Base-by-base conservation (phyloP, 768 basidiomycete species). In the Suillus subalutaceus region DNA sequence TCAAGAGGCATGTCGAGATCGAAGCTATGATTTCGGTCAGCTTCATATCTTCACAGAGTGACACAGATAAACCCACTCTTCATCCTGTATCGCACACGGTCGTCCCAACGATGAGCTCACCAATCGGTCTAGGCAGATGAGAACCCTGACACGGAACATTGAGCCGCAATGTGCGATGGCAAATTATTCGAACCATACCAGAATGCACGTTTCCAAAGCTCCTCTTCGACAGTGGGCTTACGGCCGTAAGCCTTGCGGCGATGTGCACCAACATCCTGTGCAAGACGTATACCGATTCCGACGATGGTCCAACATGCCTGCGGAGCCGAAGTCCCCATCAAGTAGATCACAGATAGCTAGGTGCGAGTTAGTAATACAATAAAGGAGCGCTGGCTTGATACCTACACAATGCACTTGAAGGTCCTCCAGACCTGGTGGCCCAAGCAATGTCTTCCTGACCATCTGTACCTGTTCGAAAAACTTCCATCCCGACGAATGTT, bases 231-330 rank as follows among this genome's bases (percentile, higher is more conserved):
- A 1, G 81, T 79, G 2, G 74, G 77, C 12, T 71, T 41, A 71
- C 65, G 41, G 32, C 66, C 67, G 68, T 76, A 75, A 55, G 71
- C 75, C 67, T 78, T 80, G 65, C 77, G 73, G 15, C 83, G 74
- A 65, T 88, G 86, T 1, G 84, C 84, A 10, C 90, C 84, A 5
- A 88, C 82, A 66, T 90, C 89, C 70, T 89, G 85, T 0, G 85
- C 84, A 10, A 83, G 77, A 6, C 88, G 83, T 18, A 90, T 77
- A 43, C 84, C 86, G 40, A 86, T 82, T 5, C 91, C 90, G 38
- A 88, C 81, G 9, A 87, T 80, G 63, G 85, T 86, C 92, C 92
- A 93, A 64, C 83, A 85, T 13, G 85, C 83, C 63, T 90, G 88
- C 3, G 88, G 88, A 0, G 85, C 83, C 0, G 85, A 86, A 0